Percentiles rank a stretch among this genome's conserved stretches.
phyloP scores from a whole-genome alignment of 2,329 filamentous ascomycete genomes.

The Claviceps quebecensis region DNA sequence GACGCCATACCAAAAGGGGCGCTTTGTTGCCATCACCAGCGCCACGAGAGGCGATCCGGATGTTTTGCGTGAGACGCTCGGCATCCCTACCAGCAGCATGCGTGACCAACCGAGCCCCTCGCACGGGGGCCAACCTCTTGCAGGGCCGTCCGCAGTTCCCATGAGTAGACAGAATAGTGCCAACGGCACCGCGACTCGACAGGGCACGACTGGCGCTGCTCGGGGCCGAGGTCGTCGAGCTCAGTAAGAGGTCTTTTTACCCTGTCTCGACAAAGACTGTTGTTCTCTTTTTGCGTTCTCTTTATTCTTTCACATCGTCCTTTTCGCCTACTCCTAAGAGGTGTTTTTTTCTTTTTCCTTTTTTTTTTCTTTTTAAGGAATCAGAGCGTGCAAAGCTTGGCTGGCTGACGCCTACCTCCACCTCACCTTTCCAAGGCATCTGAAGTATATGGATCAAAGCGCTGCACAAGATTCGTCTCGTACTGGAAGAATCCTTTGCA shows the following conservation, averaged over 20 bases:
- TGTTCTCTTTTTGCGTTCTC: not conserved
- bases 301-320: not conserved
- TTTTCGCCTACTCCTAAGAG: too few species aligned
- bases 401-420: conserved; percentile 37
- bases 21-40: conserved; percentile 34
- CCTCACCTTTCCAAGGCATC: conserved; percentile 49
- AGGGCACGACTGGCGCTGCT: conserved; percentile 35
- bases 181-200: conserved; percentile 43
- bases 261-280: not conserved
- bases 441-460: conserved; percentile 66
- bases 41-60: conserved; percentile 34
- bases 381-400: conserved; percentile 31
- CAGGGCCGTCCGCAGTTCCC: conserved; percentile 21
- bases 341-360: too few species aligned
- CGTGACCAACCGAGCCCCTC: conserved; percentile 26
- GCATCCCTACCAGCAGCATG: conserved; percentile 28
- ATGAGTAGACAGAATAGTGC: conserved; percentile 44
- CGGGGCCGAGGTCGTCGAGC: conserved; percentile 30
- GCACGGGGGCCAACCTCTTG: conserved; percentile 6
- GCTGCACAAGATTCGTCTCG: conserved; percentile 73
- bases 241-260: not conserved
- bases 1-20: conserved; percentile 30
- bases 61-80: conserved; percentile 33
- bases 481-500: conserved; percentile 67
- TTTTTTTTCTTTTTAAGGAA: too few species aligned